These are phyloP conservation scores for Quercus tomentella DNA, from an alignment of 331 rosid genomes.

Conservation along the genomic window DNA sequence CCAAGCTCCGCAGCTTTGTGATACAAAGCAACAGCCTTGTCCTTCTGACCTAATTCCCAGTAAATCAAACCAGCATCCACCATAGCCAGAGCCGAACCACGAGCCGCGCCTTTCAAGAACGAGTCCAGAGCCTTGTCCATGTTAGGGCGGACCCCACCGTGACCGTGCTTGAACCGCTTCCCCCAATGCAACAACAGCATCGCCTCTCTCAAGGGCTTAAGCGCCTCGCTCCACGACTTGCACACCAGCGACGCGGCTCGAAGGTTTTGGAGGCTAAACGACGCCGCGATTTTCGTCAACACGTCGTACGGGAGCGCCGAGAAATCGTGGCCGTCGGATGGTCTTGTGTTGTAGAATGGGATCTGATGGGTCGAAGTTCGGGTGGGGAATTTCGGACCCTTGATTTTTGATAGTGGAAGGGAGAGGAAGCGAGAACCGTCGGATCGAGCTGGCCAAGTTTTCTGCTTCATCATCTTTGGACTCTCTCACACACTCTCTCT, in stretches of 20 bases:
- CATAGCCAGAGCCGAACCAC: slow-evolving; percentile 76
- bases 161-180: slow-evolving; percentile 80
- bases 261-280: slow-evolving; percentile 57
- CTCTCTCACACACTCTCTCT: too few species aligned
- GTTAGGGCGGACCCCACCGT: slow-evolving; percentile 41
- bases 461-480: slow-evolving; percentile 34
- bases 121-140: slow-evolving; percentile 60
- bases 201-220: slow-evolving; percentile 67
- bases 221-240: slow-evolving; percentile 73
- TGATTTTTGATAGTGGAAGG: slow-evolving; percentile 14
- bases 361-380: slow-evolving; percentile 8
- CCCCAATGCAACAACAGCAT: slow-evolving; percentile 67
- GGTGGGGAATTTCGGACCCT: background rate
- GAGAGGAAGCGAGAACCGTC: slow-evolving; percentile 46
- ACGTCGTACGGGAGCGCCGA: slow-evolving; percentile 72
- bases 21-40: slow-evolving; percentile 49
- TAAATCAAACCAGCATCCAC: slow-evolving; percentile 83
- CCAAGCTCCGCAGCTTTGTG: slow-evolving; percentile 60
- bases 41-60: slow-evolving; percentile 68
- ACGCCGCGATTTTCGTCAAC: slow-evolving; percentile 43
- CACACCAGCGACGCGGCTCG: slow-evolving; percentile 67
- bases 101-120: slow-evolving; percentile 59
- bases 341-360: slow-evolving; percentile 8
- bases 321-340: slow-evolving; percentile 34
- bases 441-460: slow-evolving; percentile 41